Base-by-base conservation (phyloP, 129 eudicot genomes). In the Chrysanthemum lavandulifolium region DNA sequence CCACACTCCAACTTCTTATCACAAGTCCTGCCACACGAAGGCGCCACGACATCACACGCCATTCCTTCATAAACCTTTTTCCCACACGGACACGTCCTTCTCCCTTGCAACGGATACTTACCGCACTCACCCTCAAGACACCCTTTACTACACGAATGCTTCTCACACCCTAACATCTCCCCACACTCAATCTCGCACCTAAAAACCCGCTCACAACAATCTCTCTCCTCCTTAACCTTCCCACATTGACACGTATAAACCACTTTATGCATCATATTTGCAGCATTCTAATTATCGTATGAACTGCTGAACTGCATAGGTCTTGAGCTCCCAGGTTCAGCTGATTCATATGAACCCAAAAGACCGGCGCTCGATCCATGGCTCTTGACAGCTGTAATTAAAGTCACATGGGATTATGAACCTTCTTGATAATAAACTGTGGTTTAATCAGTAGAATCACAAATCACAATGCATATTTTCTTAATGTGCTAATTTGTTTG, bases 21-120 rank as follows among this genome's bases (percentile, higher is more conserved):
- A 80, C 99, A 94, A n/a, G 97, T 87, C 40, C 86, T 85, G 31
- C 99, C 99, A 78, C 99, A 94, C 19, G 88, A 61, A 4, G 97
- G 93, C 74, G 79, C 86, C n/a, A 75, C 71, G 50, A 84, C 91
- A 82, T 94, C 97, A 84, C 99, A 94, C 9, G 91, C 87, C 91
- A 94, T 90, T 65, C 97, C 97, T 82, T 88, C 94, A 62, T 90
- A 81, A 13, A 81, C 86, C 76, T 80, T 82, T 79, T 86, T 94
- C 21, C 97, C 99, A 79, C 99, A 94, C 0, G 99, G 97, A 25
- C 99, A 94, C 3, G 75, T 82, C 72, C 89, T 81, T 76, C 61
- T 84, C 80, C 97, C 97, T 66, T 94, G 96, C 50, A 81, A 73
- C 1, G 96, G 99, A 49, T 97, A 94, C 6, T 66, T 88, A 3